phyloP scores from a whole-genome alignment of 2,329 filamentous ascomycete genomes.

The Epichloe amarillans region DNA sequence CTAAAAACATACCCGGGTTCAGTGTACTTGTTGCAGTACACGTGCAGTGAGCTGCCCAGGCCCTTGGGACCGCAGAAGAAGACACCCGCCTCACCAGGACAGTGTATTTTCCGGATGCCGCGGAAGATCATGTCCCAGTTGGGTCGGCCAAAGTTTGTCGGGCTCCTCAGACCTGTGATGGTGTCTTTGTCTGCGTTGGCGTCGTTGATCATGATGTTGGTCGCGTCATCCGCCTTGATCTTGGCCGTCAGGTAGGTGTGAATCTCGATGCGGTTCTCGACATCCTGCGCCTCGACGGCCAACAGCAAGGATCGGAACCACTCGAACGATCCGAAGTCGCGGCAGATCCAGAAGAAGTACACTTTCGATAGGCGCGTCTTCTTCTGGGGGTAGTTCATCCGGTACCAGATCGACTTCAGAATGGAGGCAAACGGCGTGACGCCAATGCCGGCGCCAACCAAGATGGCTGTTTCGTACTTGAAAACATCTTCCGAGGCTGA shows the following conservation, averaged over 20 bases:
- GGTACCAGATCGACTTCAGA: slow-evolving; percentile 85
- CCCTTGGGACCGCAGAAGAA: slow-evolving; percentile 82
- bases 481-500: slow-evolving; percentile 81
- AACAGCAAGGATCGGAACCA: slow-evolving; percentile 78
- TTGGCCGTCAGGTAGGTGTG: slow-evolving; percentile 80
- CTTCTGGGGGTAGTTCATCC: slow-evolving; percentile 75
- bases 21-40: slow-evolving; percentile 81
- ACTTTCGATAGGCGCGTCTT: slow-evolving; percentile 72
- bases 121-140: slow-evolving; percentile 90
- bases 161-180: slow-evolving; percentile 69
- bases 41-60: slow-evolving; percentile 61
- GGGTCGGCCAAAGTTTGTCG: slow-evolving; percentile 74
- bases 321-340: slow-evolving; percentile 78
- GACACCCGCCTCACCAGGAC: slow-evolving; percentile 59
- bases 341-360: slow-evolving; percentile 88
- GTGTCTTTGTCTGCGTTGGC: slow-evolving; percentile 73
- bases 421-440: slow-evolving; percentile 81
- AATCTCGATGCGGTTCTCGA: slow-evolving; percentile 75
- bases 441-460: slow-evolving; percentile 74
- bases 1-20: slow-evolving; percentile 52
- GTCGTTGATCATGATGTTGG: slow-evolving; percentile 88
- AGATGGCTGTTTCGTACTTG: slow-evolving; percentile 69
- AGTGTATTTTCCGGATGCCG: slow-evolving; percentile 66
- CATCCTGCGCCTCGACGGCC: slow-evolving; percentile 76
- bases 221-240: slow-evolving; percentile 75